A percentile compares a stretch with the other conserved stretches of the same genome.
Conservation (phyloP, 805 yeast genomes). For the Pichia eremophila region DNA sequence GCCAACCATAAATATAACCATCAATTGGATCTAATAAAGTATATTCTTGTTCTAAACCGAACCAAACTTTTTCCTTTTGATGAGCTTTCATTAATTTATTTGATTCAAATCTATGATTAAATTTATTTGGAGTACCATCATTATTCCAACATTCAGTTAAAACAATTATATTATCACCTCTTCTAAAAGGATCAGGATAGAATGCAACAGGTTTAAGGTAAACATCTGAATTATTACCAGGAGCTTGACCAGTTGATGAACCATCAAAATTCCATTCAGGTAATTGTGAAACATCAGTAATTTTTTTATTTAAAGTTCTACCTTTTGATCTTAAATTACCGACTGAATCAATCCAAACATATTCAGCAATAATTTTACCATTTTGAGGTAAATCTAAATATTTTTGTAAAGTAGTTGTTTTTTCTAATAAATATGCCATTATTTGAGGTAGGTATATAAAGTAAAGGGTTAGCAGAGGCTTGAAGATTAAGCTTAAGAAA, state of each 20-base stretch:
- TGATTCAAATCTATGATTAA: conserved; percentile 96
- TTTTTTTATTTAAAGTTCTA: conserved; percentile 66
- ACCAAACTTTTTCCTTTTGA: conserved; percentile 79
- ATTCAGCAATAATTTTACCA: conserved; percentile 87
- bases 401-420: conserved; percentile 75
- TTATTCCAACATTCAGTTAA: conserved; percentile 95
- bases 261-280: conserved; percentile 99
- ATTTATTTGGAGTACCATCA: conserved; percentile 98
- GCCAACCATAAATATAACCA: conserved; percentile 95
- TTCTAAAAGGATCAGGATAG: conserved; percentile 96
- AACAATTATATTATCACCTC: conserved; percentile 93
- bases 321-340: conserved; percentile 92
- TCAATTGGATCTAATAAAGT: conserved; percentile 80
- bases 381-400: conserved; percentile 77
- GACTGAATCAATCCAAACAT: conserved; percentile 94
- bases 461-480: no score
- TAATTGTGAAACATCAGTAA: conserved; percentile 69
- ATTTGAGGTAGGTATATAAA: not conserved
- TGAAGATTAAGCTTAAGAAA: not conserved
- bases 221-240: conserved; percentile 94
- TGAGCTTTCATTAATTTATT: conserved; percentile 93
- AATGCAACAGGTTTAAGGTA: conserved; percentile 91
- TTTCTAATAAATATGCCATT: conserved; percentile 32
- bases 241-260: conserved; percentile 97
- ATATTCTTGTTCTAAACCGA: conserved; percentile 98